Percentiles rank a stretch among this genome's conserved stretches.
Evolutionary conservation across 164 flowering plant genomes (phyloP).

Genomic region (Saururus chinensis): DNA sequence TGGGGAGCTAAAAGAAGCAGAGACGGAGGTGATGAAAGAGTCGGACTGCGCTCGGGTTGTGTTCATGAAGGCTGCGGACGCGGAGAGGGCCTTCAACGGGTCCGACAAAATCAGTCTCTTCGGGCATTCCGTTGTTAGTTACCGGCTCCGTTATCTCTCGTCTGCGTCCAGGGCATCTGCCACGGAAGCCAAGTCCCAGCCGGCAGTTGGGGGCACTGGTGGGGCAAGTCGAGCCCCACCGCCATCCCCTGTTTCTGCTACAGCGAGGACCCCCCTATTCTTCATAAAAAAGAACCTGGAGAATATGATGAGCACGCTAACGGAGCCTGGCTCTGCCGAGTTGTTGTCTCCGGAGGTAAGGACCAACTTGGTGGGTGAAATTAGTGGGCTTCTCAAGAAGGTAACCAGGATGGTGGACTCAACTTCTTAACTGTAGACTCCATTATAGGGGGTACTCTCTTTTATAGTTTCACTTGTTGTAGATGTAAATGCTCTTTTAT

Average conservation of each 20-base stretch:
- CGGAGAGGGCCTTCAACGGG: conserved; percentile 34
- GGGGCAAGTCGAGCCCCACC: not conserved
- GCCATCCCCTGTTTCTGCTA: conserved; percentile 9
- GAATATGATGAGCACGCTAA: conserved; percentile 64
- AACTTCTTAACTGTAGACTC: not conserved
- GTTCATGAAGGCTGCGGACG: conserved; percentile 33
- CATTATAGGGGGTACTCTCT: no score
- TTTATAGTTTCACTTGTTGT: no score
- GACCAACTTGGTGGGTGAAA: conserved; percentile 53
- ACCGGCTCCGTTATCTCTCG: conserved; percentile 23
- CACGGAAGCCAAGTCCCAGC: not conserved
- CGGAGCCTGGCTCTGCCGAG: conserved; percentile 37
- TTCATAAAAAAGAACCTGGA: conserved; percentile 52
- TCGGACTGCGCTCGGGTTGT: conserved; percentile 28
- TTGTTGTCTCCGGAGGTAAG: conserved; percentile 50
- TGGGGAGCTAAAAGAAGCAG: conserved; percentile 40
- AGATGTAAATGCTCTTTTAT: no score
- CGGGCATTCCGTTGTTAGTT: conserved; percentile 29
- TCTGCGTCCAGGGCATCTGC: conserved; percentile 11
- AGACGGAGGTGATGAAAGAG: conserved; percentile 26
- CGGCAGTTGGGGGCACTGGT: not conserved
- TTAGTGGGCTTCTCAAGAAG: conserved; percentile 53
- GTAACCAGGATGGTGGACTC: conserved; percentile 38
- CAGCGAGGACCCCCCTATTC: conserved; percentile 24
- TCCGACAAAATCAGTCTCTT: conserved; percentile 35